Evolutionary conservation across 805 yeast species (phyloP), one percentile per base, ranked within the genome.

Genomic region (Saccharomycopsis oosterbeekiorum): DNA sequence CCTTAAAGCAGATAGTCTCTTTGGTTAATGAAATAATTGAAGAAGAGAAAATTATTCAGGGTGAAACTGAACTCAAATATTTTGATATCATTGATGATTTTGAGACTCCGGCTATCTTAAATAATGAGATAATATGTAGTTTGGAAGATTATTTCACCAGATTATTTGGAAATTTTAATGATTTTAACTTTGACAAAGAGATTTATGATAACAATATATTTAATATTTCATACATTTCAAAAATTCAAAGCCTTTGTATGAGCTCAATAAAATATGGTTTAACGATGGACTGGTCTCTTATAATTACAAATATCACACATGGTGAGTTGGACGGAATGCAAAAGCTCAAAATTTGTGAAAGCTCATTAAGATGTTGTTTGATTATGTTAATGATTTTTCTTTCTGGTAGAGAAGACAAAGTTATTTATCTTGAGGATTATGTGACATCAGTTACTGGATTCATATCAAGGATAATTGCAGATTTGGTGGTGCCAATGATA

Each of bases 351-450:
- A 17, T 60, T 15, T 59, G 63, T 26, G 62, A 64, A 37, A 70
- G 69, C 54, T 73, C 75, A 5, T 66, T 73, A 26, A 39, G 65
- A 43, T 75, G 81, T 1, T 69, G 77, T 1, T 69, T 73, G 2
- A 63, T 78, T 3, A 69, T 81, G 4, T 69, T 83, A 55, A 65
- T 70, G 2, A 70, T 80, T 1, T 73, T 83, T 59, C 74, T 75
- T 36, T 67, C 80, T 15, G 71, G 73, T 41, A 67, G 76, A 51
- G 62, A 68, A 1, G 83, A 81, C 58, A 78, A 78, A 62, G 71
- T 70, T 47, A 66, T 85, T 2, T 76, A 77, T 60, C 64, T 79
- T 29, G 85, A 82, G 43, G 74, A 73, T 4, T 78, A 76, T 65
- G 64, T 83, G 15, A 65, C 67, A 2, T 71, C 75, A 1, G 75